phyloP scores from a whole-genome alignment of 2,329 filamentous ascomycete genomes.

The Knufia fluminis region DNA sequence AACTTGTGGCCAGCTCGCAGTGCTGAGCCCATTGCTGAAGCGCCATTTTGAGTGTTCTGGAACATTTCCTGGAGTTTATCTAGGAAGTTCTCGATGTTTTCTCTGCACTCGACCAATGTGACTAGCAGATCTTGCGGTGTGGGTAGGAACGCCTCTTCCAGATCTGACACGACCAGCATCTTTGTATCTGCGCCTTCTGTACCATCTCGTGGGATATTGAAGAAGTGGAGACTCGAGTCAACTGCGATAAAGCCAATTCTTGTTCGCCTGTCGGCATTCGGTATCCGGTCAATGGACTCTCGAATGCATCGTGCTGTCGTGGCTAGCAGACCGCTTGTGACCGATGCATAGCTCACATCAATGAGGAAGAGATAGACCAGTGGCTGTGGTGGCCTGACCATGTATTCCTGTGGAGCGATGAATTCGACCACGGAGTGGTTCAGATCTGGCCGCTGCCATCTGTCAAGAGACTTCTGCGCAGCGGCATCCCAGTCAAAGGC shows the following conservation, averaged over 20 bases:
- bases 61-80: constrained; percentile 93
- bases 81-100: constrained; percentile 86
- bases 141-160: constrained; percentile 93
- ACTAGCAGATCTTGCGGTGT: constrained; percentile 88
- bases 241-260: constrained; percentile 91
- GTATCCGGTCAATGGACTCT: constrained; percentile 91
- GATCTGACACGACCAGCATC: constrained; percentile 89
- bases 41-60: constrained; percentile 79
- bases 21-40: constrained; percentile 91
- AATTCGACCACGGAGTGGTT: constrained; percentile 98
- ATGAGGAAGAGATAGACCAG: constrained; percentile 93
- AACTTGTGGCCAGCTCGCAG: constrained; percentile 90
- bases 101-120: constrained; percentile 75
- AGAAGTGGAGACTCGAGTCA: constrained; percentile 91
- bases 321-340: constrained; percentile 82
- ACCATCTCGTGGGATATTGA: constrained; percentile 80
- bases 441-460: constrained; percentile 84
- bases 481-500: constrained; percentile 97
- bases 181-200: constrained; percentile 75
- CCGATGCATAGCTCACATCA: constrained; percentile 83
- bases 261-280: constrained; percentile 91
- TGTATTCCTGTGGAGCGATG: constrained; percentile 96
- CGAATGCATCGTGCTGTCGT: constrained; percentile 88
- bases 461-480: constrained; percentile 79
- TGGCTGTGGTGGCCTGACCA: constrained; percentile 94